phyloP scores from a whole-genome alignment of 495 filamentous ascomycete species.

The Eremomyces bilateralis region DNA sequence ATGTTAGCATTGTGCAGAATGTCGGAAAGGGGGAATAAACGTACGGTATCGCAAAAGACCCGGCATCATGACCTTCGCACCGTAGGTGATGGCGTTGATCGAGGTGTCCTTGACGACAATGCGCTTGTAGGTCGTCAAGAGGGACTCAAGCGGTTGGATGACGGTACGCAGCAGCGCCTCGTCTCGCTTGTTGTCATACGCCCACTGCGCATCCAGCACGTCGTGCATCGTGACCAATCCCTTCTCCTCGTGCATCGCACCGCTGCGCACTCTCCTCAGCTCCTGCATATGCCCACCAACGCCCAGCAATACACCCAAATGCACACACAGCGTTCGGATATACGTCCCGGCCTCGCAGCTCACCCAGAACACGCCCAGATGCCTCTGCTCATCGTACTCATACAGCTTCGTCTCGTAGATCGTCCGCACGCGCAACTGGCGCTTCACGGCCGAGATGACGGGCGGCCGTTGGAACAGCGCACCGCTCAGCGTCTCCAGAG shows the following conservation, averaged over 20 bases:
- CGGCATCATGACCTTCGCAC: constrained; percentile 94
- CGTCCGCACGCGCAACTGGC: constrained; percentile 88
- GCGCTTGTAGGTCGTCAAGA: constrained; percentile 79
- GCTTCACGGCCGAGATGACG: constrained; percentile 94
- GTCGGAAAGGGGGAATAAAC: constrained; percentile 7
- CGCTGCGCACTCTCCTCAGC: constrained; percentile 75
- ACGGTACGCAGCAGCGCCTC: constrained; percentile 72
- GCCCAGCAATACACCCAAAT: constrained; percentile 77
- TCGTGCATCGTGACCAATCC: constrained; percentile 88
- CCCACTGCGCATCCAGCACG: constrained; percentile 85
- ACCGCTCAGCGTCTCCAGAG: constrained; percentile 84
- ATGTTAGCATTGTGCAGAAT: constrained; percentile 7
- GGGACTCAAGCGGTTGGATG: constrained; percentile 73
- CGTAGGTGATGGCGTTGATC: constrained; percentile 92
- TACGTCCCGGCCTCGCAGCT: constrained; percentile 97
- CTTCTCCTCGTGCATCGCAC: constrained; percentile 78
- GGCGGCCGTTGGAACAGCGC: constrained; percentile 94
- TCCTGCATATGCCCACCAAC: constrained; percentile 99
- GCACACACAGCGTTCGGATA: constrained; percentile 92
- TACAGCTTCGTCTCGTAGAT: constrained; percentile 88
- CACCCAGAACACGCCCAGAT: constrained; percentile 98
- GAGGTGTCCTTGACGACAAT: constrained; percentile 94
- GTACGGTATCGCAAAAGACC: constrained; percentile 74
- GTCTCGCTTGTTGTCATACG: constrained; percentile 75
- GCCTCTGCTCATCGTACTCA: constrained; percentile 93